These are phyloP conservation scores for Lactarius indigo DNA, from an alignment of 768 basidiomycete genomes.

Conservation along the genomic window DNA sequence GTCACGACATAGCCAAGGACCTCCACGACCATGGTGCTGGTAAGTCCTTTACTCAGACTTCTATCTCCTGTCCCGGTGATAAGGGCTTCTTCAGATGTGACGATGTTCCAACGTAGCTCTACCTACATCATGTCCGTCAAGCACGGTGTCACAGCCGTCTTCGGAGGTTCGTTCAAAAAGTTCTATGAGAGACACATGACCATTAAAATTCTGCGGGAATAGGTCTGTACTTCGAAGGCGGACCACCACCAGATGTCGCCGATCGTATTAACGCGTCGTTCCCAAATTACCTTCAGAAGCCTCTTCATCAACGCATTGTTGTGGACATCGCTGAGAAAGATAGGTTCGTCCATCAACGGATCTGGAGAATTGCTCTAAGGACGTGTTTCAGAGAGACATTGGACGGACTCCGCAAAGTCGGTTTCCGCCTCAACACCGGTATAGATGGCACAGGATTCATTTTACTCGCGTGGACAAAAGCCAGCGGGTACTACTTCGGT, in stretches of 20 bases:
- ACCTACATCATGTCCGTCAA: conserved; percentile 37
- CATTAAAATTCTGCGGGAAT: background rate
- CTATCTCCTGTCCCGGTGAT: background rate
- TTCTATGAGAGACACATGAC: background rate
- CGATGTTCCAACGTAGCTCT: conserved; percentile 33
- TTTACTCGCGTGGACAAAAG: conserved; percentile 42
- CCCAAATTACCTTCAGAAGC: conserved; percentile 19
- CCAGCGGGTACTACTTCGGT: conserved; percentile 69
- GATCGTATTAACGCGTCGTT: conserved; percentile 51
- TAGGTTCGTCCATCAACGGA: conserved; percentile 32
- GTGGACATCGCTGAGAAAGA: conserved; percentile 52
- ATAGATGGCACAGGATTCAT: conserved; percentile 48
- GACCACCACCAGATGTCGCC: conserved; percentile 42
- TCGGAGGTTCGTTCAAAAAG: conserved; percentile 13
- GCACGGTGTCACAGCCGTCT: conserved; percentile 24
- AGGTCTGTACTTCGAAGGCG: conserved; percentile 24
- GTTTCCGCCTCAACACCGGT: conserved; percentile 53
- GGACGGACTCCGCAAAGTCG: conserved; percentile 49
- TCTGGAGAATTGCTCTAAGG: background rate
- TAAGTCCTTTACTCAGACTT: background rate
- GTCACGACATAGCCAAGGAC: conserved; percentile 36
- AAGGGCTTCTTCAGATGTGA: conserved; percentile 23
- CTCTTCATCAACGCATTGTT: conserved; percentile 37
- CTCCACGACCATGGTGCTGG: conserved; percentile 30
- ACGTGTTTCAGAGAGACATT: conserved; percentile 40